Conservation (phyloP, 2,329 filamentous ascomycete genomes). For the Exophiala sp. region DNA sequence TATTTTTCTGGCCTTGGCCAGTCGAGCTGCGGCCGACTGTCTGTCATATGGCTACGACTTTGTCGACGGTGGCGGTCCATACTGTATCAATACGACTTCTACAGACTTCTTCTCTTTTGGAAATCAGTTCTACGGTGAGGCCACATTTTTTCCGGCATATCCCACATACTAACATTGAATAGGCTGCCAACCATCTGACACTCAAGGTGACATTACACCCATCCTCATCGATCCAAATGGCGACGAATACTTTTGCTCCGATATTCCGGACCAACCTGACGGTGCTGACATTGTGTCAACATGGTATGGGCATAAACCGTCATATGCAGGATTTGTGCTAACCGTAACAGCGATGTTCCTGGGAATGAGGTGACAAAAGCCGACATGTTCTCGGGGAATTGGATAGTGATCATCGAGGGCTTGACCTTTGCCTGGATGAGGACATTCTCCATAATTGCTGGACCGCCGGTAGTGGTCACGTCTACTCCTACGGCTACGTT, state of each 20-base stretch:
- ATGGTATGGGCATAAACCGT: constrained; percentile 16
- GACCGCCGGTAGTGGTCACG: constrained; percentile 20
- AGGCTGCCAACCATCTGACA: constrained; percentile 22
- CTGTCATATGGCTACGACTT: constrained; percentile 25
- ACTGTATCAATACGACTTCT: constrained; percentile 26
- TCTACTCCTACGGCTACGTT: constrained; percentile 21
- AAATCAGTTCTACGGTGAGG: constrained; percentile 22
- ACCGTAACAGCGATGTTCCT: constrained; percentile 19
- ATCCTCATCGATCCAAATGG: constrained; percentile 25
- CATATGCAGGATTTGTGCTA: not conserved
- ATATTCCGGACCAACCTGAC: constrained; percentile 23
- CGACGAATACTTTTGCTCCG: constrained; percentile 27
- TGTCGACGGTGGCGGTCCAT: constrained; percentile 24
- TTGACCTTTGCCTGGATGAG: constrained; percentile 26
- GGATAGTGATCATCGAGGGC: constrained; percentile 26
- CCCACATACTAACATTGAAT: constrained; percentile 7
- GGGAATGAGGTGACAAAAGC: constrained; percentile 22
- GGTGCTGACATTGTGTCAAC: constrained; percentile 21
- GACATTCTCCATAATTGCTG: constrained; percentile 23
- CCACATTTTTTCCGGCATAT: not conserved
- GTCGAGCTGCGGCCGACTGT: constrained; percentile 16
- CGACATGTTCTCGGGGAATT: constrained; percentile 25
- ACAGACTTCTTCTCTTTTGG: constrained; percentile 26
- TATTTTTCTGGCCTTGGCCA: constrained; percentile 11
- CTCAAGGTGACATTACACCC: constrained; percentile 22